Evolutionary conservation across 2,329 filamentous ascomycete genomes (phyloP).

Genomic region (Penicillium sp.): DNA sequence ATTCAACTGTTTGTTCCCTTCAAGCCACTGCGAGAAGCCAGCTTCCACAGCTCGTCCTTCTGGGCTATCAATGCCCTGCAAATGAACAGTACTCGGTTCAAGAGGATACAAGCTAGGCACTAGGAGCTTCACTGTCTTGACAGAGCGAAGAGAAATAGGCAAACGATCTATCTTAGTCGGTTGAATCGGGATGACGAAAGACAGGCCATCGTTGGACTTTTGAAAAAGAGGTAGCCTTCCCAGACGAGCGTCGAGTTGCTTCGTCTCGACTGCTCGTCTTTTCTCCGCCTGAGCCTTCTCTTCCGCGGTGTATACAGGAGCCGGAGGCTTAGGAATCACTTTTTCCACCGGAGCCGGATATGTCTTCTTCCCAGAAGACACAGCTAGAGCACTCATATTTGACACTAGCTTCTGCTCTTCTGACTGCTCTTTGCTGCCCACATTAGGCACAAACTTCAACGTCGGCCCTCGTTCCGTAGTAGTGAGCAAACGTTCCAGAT

Average conservation of each 20-base stretch:
- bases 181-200: constrained; percentile 62
- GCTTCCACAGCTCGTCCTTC: constrained; percentile 57
- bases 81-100: constrained; percentile 56
- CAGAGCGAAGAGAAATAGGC: constrained; percentile 50
- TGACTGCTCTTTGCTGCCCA: constrained; percentile 32
- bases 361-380: no score
- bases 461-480: constrained; percentile 63
- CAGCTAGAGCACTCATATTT: no score
- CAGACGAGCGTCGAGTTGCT: constrained; percentile 67
- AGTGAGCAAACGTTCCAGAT: constrained; percentile 61
- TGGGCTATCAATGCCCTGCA: constrained; percentile 54
- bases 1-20: constrained; percentile 51
- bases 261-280: constrained; percentile 56
- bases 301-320: constrained; percentile 48
- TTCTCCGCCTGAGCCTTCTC: constrained; percentile 56
- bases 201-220: constrained; percentile 60
- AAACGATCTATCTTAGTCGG: constrained; percentile 54
- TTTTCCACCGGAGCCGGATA: no score
- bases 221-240: constrained; percentile 58
- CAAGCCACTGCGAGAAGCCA: constrained; percentile 54
- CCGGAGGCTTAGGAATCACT: constrained; percentile 22
- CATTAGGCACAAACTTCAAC: constrained; percentile 59
- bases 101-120: constrained; percentile 66
- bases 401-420: no score
- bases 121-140: constrained; percentile 58